Evolutionary conservation across 2,329 filamentous ascomycete genomes (phyloP), one percentile per base, ranked within the genome.

Genomic region (Aspergillus floridensis): DNA sequence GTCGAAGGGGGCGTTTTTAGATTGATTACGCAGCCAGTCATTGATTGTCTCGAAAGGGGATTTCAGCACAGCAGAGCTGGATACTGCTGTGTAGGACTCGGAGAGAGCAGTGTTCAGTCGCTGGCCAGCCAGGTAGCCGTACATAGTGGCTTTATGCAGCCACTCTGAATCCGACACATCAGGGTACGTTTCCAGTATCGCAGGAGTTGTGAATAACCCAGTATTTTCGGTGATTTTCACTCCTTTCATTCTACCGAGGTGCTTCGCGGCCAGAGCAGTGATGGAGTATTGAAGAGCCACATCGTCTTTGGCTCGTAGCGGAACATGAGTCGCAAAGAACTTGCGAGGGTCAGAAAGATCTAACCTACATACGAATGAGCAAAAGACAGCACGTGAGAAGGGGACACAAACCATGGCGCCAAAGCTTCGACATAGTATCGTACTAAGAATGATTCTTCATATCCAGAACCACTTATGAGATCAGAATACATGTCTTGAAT

Each of bases 141-240:
- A 86, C 56, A 85, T 83, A 0, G 83, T 82, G 2, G 81, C 83
- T 61, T 85, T 85, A 66, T 86, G 83, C 58, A 80, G 81, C 84
- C 85, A 86, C 65, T 86, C 82, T 5, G 83, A 76, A 22, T 77
- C 69, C 22, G 70, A 67, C 0, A 76, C 70, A 53, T 81, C 80
- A 16, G 82, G 21, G 3, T 55, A 55, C 16, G 44, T 55, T 49
- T 86, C 82, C 74, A 82, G 84, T 2, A 76, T 76, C 12, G 82
- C 79, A 57, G 81, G 81, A 14, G 66, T 70, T 1, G 70, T 70
- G 22, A 67, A 69, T 57, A 73, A 66, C 2, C 66, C 70, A 12
- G 65, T 65, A 6, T 57, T 59, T 2, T 53, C 55, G 6, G 62
- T 50, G 21, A 63, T 59, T 26, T 63, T 74, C 24, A 59, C 62